Conservation (phyloP, 2,329 filamentous ascomycete genomes). For the Phyllosticta citrichinensis region DNA sequence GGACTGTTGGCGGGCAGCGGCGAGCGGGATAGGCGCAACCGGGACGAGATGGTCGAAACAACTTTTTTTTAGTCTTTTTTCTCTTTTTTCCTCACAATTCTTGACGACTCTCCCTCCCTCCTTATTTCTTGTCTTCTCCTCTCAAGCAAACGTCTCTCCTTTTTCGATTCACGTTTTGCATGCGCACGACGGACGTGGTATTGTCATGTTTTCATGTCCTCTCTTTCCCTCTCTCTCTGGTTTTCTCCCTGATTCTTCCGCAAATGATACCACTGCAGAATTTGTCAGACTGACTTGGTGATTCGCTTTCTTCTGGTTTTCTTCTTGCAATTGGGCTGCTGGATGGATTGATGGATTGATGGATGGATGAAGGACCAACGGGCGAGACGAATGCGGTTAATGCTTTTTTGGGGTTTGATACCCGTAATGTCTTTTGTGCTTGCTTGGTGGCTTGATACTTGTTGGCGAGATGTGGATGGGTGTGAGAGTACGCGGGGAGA, state of each 20-base stretch:
- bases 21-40: not conserved
- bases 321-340: no score
- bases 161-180: not conserved
- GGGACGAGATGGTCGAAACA: not conserved
- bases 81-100: not conserved
- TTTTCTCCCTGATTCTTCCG: not conserved
- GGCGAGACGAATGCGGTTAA: not conserved
- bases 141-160: not conserved
- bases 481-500: not conserved
- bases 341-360: not conserved
- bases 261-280: not conserved
- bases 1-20: not conserved
- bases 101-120: not conserved
- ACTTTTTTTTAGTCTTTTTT: not conserved
- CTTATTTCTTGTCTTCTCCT: not conserved
- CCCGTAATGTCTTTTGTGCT: not conserved
- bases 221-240: no score
- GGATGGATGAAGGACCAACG: no score
- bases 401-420: not conserved
- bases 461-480: no score
- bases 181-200: not conserved
- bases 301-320: not conserved
- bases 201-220: no score
- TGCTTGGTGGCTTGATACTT: not conserved
- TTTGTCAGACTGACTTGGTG: not conserved